These are phyloP conservation scores for Thermochaetoides dissita DNA, from an alignment of 2,329 filamentous ascomycete genomes.

Conservation along the genomic window DNA sequence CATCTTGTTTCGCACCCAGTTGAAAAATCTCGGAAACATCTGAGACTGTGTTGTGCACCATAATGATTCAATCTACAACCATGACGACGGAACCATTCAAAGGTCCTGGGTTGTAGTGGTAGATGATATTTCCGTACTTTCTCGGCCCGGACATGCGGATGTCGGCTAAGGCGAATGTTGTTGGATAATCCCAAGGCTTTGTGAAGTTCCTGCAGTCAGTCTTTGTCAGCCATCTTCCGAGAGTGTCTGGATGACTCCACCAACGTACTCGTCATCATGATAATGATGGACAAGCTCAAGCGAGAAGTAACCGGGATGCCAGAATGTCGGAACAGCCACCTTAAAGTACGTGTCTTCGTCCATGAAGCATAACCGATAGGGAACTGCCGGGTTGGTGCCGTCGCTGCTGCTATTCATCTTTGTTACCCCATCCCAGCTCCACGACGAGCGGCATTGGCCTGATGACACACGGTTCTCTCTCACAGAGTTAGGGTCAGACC, in stretches of 20 bases:
- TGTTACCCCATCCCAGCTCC: conserved; percentile 16
- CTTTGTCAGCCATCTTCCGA: not conserved
- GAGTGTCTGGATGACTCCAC: not conserved
- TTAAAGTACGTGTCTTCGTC: conserved; percentile 12
- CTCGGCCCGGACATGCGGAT: conserved; percentile 5
- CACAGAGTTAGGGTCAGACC: conserved; percentile 20
- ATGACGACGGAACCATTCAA: conserved; percentile 9
- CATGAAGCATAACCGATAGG: conserved; percentile 4
- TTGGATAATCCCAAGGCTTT: conserved; percentile 12
- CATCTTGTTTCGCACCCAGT: not conserved
- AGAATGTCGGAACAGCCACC: conserved; percentile 14
- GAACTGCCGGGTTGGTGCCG: conserved; percentile 10
- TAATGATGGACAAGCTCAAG: conserved; percentile 17
- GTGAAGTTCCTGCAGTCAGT: conserved; percentile 13
- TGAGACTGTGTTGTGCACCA: too few relatives aligned
- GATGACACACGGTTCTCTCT: conserved; percentile 16
- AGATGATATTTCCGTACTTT: conserved; percentile 4
- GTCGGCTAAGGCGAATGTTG: conserved; percentile 8
- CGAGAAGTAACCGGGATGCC: conserved; percentile 14
- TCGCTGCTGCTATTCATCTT: conserved; percentile 2
- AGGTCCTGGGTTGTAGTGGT: conserved; percentile 5
- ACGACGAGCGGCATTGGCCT: conserved; percentile 13
- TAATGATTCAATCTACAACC: conserved; percentile 5
- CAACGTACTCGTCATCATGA: conserved; percentile 16
- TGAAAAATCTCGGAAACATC: not conserved